Percentiles rank a stretch among this genome's conserved stretches.
phyloP scores from a whole-genome alignment of 129 eudicot species.

The Arctium lappa region DNA sequence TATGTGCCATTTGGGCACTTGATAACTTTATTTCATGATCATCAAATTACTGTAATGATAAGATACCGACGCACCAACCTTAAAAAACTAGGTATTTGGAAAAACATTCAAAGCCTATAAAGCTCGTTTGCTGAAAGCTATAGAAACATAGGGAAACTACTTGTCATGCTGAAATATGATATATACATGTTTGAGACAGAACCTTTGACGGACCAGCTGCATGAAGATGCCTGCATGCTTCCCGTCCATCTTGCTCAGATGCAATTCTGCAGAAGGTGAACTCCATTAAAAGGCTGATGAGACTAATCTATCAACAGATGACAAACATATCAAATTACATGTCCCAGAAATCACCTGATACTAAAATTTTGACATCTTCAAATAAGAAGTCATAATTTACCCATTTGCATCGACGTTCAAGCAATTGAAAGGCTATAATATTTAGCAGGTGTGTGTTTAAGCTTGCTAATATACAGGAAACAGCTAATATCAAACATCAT shows the following conservation, averaged over 20 bases:
- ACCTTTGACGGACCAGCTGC: constrained; percentile 99
- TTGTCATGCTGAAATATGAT: constrained; percentile 3
- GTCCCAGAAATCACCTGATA: not conserved
- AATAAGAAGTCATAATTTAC: not conserved
- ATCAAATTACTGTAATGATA: not conserved
- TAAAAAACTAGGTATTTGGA: not conserved
- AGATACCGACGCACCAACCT: not conserved
- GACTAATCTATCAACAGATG: not conserved
- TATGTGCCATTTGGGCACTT: not conserved
- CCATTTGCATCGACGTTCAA: not conserved
- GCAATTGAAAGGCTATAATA: not conserved
- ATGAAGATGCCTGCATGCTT: constrained; percentile 91
- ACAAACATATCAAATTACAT: not conserved
- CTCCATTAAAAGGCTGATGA: constrained; percentile 12
- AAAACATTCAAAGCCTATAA: not conserved
- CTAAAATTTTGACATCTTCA: not conserved
- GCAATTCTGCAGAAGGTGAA: constrained; percentile 52
- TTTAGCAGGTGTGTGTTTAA: constrained; percentile 11
- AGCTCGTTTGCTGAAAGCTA: not conserved
- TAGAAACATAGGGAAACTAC: constrained; percentile 1
- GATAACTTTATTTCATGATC: not conserved
- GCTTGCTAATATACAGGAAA: not conserved
- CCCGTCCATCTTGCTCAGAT: constrained; percentile 88
- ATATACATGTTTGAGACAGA: constrained; percentile 8
- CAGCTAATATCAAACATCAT: not conserved